phyloP scores from a whole-genome alignment of 371 early-diverging fungal genomes.

The Agmasoma carcini region DNA sequence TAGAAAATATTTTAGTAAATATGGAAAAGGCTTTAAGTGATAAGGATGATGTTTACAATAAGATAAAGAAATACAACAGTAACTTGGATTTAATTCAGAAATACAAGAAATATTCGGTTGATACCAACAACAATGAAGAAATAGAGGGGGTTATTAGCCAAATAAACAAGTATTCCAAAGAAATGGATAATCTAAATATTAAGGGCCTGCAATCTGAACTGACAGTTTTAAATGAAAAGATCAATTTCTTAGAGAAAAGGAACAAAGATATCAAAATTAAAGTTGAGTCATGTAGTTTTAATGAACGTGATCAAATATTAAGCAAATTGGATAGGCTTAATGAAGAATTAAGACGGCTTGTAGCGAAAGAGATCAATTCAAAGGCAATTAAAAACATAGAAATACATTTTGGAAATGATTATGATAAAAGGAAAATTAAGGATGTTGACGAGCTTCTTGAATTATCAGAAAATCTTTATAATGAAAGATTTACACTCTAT shows the following conservation, averaged over 20 bases:
- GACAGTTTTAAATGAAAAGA: conserved; percentile 23
- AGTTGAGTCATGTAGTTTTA: neutral
- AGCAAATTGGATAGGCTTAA: too few species aligned
- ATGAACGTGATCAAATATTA: neutral
- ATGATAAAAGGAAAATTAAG: conserved; percentile 7
- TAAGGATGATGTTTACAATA: conserved; percentile 7
- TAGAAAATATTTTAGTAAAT: conserved; percentile 18
- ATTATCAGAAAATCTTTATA: conserved; percentile 18
- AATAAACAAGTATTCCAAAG: conserved; percentile 11
- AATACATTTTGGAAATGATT: conserved; percentile 1
- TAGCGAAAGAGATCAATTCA: too few species aligned
- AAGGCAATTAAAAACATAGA: conserved; percentile 16
- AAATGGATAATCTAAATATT: conserved; percentile 1
- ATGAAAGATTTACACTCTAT: neutral
- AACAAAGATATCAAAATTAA: conserved; percentile 36
- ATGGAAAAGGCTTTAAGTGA: conserved; percentile 12
- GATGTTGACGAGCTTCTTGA: conserved; percentile 13
- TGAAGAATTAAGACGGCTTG: neutral
- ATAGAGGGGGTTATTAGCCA: neutral
- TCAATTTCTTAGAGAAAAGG: conserved; percentile 36
- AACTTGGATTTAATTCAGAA: neutral
- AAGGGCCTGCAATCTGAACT: conserved; percentile 3
- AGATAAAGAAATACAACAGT: too few species aligned
- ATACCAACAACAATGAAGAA: conserved; percentile 4
- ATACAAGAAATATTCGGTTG: neutral